phyloP scores from a whole-genome alignment of 2,329 filamentous ascomycete species.

The Colletotrichum sp. region DNA sequence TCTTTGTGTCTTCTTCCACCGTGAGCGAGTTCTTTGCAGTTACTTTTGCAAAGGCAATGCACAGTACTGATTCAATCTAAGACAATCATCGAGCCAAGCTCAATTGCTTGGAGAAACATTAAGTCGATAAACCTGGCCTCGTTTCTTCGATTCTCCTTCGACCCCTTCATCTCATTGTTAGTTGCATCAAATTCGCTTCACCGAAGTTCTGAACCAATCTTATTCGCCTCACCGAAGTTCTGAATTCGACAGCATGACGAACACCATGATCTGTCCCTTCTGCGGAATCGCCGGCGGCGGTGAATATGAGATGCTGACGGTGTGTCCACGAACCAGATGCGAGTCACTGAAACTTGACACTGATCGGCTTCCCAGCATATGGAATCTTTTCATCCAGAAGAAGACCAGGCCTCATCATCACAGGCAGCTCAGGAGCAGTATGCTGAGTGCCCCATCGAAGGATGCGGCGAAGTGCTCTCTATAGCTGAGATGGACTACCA shows the following conservation, averaged over 20 bases:
- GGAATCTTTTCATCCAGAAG: conserved; percentile 30
- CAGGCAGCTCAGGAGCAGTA: conserved; percentile 34
- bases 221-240: not conserved
- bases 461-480: conserved; percentile 59
- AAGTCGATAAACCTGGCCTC: not conserved
- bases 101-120: not conserved
- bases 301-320: conserved; percentile 39
- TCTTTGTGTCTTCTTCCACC: not conserved
- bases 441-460: conserved; percentile 35
- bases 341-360: not conserved
- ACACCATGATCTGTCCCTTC: conserved; percentile 34
- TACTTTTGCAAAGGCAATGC: not conserved
- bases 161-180: not conserved
- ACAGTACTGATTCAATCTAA: not conserved
- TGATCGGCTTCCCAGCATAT: conserved; percentile 27
- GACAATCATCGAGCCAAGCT: not conserved
- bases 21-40: not conserved
- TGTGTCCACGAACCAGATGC: conserved; percentile 22
- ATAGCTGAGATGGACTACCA: conserved; percentile 63
- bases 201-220: not conserved
- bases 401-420: not conserved
- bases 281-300: conserved; percentile 33
- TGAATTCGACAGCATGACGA: not conserved
- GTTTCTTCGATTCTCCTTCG: not conserved
- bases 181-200: not conserved